phyloP scores from a whole-genome alignment of 2,329 filamentous ascomycete genomes.

The Colletotrichum destructivum region DNA sequence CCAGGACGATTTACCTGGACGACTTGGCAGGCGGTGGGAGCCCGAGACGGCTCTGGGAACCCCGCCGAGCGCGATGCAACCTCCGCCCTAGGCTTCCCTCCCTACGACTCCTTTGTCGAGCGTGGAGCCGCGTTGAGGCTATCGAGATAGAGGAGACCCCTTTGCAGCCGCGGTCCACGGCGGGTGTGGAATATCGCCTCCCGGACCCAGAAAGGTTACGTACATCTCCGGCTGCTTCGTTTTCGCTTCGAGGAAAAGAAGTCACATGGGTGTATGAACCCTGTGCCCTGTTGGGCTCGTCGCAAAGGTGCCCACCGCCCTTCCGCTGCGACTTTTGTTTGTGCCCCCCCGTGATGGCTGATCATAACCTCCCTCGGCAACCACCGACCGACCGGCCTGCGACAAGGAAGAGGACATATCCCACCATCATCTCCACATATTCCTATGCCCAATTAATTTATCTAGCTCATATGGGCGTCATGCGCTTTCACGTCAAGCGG shows the following conservation, averaged over 20 bases:
- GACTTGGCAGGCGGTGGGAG: neutral
- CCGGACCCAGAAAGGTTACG: neutral
- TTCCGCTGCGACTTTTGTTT: neutral
- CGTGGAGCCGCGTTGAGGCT: neutral
- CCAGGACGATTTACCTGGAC: neutral
- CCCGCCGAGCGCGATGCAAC: neutral
- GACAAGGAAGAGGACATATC: neutral
- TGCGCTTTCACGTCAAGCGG: neutral
- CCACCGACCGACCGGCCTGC: neutral
- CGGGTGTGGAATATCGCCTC: constrained; percentile 6
- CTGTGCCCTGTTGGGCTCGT: neutral
- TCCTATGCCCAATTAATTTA: neutral
- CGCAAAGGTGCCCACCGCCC: neutral
- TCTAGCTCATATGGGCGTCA: constrained; percentile 9
- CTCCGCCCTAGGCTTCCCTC: neutral
- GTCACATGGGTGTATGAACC: no score
- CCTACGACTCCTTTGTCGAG: neutral
- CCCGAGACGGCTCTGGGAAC: neutral
- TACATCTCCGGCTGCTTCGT: neutral
- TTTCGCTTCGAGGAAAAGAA: neutral
- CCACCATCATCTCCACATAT: neutral
- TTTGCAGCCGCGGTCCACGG: neutral
- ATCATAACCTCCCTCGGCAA: neutral
- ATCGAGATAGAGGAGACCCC: neutral
- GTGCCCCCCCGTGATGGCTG: neutral